phyloP scores from a whole-genome alignment of 352 stramenopile genomes.

The Blastocystis hominis region DNA sequence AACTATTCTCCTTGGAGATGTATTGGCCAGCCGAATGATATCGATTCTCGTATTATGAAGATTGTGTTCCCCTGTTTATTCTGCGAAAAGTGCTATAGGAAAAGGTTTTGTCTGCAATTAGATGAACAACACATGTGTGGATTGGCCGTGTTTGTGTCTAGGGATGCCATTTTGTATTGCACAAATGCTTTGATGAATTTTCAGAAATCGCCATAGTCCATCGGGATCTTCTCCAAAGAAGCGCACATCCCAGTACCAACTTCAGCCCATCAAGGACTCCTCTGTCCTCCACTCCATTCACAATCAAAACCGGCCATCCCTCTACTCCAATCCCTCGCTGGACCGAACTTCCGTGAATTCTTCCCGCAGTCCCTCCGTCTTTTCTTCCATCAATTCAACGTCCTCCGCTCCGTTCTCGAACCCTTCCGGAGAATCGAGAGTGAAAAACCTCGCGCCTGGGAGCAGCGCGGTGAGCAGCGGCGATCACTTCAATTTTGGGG shows the following conservation, averaged over 20 bases:
- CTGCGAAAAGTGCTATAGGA: conserved; percentile 37
- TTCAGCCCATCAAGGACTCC: background rate
- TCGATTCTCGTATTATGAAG: background rate
- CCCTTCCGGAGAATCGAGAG: background rate
- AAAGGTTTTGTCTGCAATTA: conserved; percentile 9
- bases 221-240: background rate
- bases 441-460: background rate
- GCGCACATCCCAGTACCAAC: background rate
- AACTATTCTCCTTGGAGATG: conserved; percentile 2
- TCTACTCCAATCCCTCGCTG: background rate
- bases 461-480: no score
- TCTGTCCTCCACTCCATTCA: background rate
- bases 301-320: background rate
- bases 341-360: no score
- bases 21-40: background rate
- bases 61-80: background rate
- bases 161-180: background rate
- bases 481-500: no score
- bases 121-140: background rate
- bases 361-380: no score
- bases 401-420: background rate
- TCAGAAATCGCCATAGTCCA: background rate
- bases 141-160: background rate
- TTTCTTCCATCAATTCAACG: no score
- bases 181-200: background rate